Conservation (phyloP, 176 grass and related monocot genomes). For the Hordeum vulgare region MorexV3_pseudomolecules_assembly NC_058521.1:531408316-531408815, state of each 20-base stretch:
- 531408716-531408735: background rate
- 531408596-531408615: background rate
- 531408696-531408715: background rate
- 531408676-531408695: background rate
- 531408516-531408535: background rate
- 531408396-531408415: background rate
- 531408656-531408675: background rate
- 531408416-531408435: background rate
- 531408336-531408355: background rate
- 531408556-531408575: background rate
- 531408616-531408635: background rate
- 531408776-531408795: too few relatives aligned
- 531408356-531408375: too few relatives aligned
- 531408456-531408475: background rate
- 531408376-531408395: background rate
- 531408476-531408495: background rate
- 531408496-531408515: background rate
- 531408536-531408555: background rate
- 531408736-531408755: background rate
- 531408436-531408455: background rate
- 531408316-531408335: background rate
- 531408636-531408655: background rate
- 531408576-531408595: background rate
- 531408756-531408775: too few relatives aligned
- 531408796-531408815: too few relatives aligned